Base-by-base conservation (phyloP, 1,284 basidiomycete genomes). In the Heliocybe sulcata region DNA sequence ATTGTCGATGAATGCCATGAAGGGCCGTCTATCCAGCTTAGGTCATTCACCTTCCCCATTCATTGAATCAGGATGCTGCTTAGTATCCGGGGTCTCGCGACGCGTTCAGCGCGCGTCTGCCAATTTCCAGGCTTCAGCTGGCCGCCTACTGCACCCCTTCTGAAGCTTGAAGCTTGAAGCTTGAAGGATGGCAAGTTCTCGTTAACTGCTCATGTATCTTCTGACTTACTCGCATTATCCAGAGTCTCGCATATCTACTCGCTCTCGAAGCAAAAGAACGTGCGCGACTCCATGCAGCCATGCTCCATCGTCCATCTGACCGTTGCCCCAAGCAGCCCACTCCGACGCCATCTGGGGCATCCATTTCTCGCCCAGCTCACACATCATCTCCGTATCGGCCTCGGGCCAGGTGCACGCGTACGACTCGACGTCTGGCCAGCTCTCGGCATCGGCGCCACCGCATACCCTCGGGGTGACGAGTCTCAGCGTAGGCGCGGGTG, bases 301-400 rank as follows among this genome's bases (percentile, higher is more conserved):
- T 23, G n/a, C 47, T 26, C 11, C 12, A 16, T 20, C 51, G 51
- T 57, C 14, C 29, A 12, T 31, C 29, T 31, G 12, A 25, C 54
- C 45, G 47, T 19, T 35, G 25, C 27, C 60, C 60, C 29, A 31
- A 31, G 45, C 71, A 91, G 90, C 85, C n/a, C 91, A 93, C 68
- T 72, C 75, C 53, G 92, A 93, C 68, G 83, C 90, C 48, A 77
- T 94, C 52, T 94, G 92, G 83, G 90, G 83, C 57, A 72, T 89
- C 12, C 72, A 78, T 26, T 95, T 90, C 90, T 87, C 89, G 0
- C 64, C 76, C 0, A 76, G 80, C 38, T 86, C 91, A 57, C 75
- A 75, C 10, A 77, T 81, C 2, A 66, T 92, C 38, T 89, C 85
- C 1, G 76, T 83, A 26, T 88, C 87, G 10, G 87, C 87, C 1